Base-by-base conservation (phyloP, 1,139 yeast species). In the Zygoascus meyerae region DNA sequence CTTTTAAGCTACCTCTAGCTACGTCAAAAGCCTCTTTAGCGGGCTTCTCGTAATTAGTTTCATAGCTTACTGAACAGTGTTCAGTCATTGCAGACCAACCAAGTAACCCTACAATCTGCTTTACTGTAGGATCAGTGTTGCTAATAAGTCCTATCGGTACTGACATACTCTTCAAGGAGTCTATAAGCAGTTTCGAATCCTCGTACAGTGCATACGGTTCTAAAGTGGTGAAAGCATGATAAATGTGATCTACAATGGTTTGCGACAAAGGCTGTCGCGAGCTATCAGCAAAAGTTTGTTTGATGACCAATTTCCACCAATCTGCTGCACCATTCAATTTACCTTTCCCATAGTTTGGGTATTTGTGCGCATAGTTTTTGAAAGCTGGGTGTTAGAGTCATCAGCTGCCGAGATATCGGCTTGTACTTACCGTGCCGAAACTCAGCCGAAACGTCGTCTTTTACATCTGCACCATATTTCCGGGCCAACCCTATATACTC, bases 271-370 rank as follows among this genome's bases (percentile, higher is more conserved):
- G 26, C 26, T 5, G 4, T 21, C 26, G 4, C 5, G 40, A 14
- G 12, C 38, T 29, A 2, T 52, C 51, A 4, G 48, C 45, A 44
- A 60, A 50, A 2, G 61, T 45, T 14, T 21, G 41, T 33, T 34
- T 26, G 14, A 61, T 52, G 4, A 61, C 50, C n/a, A 30, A 31
- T 5, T 42, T 28, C 65, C 65, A 61, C 64, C 64, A 61, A 5
- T 34, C 29, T 17, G 52, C 39, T 5, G 54, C 44, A 6, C 51
- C 30, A 34, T 53, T 18, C 9, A 49, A 48, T 2, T 36, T 40
- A 15, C 44, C 15, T 38, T 54, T 58, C 5, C 63, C 64, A 41
- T 58, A 59, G 35, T 57, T 52, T 9, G 63, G 63, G 36, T 50
- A 54, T 43, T 51, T 42, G 8, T 29, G 9, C 31, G 21, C 30